A percentile compares a stretch with the other conserved stretches of the same genome.
Conservation (phyloP, 106 monocot genomes). For the Triglochin maritima region DNA sequence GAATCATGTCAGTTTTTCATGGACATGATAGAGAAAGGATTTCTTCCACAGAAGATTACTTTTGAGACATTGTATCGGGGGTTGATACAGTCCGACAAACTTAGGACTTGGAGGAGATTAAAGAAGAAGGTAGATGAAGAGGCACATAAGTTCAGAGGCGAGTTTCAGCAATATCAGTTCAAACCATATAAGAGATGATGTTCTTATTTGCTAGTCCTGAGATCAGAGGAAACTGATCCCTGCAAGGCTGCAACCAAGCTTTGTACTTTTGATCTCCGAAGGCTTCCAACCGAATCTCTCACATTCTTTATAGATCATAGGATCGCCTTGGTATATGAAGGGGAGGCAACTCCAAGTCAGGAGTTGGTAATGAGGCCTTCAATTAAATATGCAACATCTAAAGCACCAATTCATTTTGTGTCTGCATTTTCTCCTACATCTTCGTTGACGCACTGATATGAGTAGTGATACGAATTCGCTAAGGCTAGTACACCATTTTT, state of each 20-base stretch:
- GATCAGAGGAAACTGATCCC: no score
- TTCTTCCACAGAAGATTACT: constrained; percentile 86
- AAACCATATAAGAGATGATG: constrained; percentile 78
- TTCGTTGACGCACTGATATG: no score
- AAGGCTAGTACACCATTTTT: no score
- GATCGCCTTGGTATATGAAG: no score
- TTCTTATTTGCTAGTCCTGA: not conserved
- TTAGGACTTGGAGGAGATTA: constrained; percentile 90
- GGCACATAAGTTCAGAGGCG: constrained; percentile 53
- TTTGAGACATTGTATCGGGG: constrained; percentile 88
- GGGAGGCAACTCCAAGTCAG: no score
- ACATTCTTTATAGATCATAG: no score
- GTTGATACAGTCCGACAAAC: constrained; percentile 83
- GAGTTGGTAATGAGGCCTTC: no score
- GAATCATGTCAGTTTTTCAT: constrained; percentile 79
- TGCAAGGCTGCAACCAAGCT: not conserved
- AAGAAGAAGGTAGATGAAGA: constrained; percentile 87
- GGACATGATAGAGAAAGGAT: constrained; percentile 98
- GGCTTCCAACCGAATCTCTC: no score
- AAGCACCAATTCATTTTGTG: no score
- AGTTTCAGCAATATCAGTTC: constrained; percentile 63
- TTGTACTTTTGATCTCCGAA: not conserved
- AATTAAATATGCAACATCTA: no score
- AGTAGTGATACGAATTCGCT: no score
- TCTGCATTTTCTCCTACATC: no score